phyloP scores from a whole-genome alignment of 2,329 filamentous ascomycete genomes.

The Hirsutella thompsonii region DNA sequence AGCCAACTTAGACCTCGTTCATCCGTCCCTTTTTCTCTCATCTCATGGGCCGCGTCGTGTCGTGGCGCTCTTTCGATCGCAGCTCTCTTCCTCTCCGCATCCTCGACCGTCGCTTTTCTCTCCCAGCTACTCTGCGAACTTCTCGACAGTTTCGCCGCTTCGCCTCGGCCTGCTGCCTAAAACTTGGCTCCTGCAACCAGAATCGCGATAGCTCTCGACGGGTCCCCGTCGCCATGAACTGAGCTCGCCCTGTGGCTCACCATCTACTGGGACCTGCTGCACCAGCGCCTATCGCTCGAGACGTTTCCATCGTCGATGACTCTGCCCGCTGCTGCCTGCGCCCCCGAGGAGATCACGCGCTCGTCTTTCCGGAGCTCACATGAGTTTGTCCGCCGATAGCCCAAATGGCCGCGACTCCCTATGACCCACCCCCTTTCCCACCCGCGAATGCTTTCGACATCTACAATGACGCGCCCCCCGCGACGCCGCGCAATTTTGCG shows the following conservation, averaged over 20 bases:
- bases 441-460: slow-evolving; percentile 39
- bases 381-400: slow-evolving; percentile 4
- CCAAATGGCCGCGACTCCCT: slow-evolving; percentile 39
- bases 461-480: slow-evolving; percentile 31
- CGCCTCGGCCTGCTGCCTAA: neutral
- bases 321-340: neutral
- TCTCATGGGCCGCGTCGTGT: neutral
- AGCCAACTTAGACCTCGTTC: neutral
- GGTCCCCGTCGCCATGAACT: slow-evolving; percentile 19
- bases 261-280: slow-evolving; percentile 22
- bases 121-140: neutral
- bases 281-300: slow-evolving; percentile 1
- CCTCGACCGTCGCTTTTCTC: slow-evolving; percentile 1
- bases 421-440: slow-evolving; percentile 28
- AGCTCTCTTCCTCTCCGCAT: neutral
- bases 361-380: neutral
- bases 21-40: neutral
- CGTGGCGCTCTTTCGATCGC: neutral
- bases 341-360: neutral
- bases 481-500: slow-evolving; percentile 5
- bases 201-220: neutral
- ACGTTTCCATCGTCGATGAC: neutral
- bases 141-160: neutral
- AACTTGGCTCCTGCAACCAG: no score
- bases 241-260: slow-evolving; percentile 15